Conservation (phyloP, 2,329 filamentous ascomycete species). For the Cryphonectria naterciae region DNA sequence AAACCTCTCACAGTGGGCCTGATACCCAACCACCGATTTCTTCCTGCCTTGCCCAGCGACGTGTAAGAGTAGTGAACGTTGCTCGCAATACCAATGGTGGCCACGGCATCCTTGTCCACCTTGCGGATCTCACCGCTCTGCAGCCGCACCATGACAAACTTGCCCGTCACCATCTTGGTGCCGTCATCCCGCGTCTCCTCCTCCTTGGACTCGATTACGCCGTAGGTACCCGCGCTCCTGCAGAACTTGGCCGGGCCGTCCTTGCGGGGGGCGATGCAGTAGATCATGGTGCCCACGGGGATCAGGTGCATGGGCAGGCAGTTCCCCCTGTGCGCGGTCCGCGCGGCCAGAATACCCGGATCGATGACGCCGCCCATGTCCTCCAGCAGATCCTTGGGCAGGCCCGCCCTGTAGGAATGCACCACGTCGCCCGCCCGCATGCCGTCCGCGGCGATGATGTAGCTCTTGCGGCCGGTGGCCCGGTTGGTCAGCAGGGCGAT, state of each 20-base stretch:
- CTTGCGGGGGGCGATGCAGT: constrained; percentile 79
- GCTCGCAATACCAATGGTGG: constrained; percentile 91
- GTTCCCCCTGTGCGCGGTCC: constrained; percentile 92
- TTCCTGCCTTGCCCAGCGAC: constrained; percentile 92
- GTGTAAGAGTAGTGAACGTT: constrained; percentile 90
- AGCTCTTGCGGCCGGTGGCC: constrained; percentile 75
- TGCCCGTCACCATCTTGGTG: constrained; percentile 66
- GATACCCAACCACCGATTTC: constrained; percentile 91
- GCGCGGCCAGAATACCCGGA: constrained; percentile 92
- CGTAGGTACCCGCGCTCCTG: constrained; percentile 91
- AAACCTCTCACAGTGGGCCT: constrained; percentile 94
- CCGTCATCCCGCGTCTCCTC: constrained; percentile 69
- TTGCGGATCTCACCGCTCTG: constrained; percentile 92
- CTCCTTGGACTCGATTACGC: constrained; percentile 86
- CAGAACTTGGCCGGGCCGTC: constrained; percentile 86
- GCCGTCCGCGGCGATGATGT: constrained; percentile 94
- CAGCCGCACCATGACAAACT: constrained; percentile 81
- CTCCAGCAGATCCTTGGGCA: constrained; percentile 82
- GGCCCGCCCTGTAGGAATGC: constrained; percentile 88
- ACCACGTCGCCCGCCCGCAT: constrained; percentile 89
- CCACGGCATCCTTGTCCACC: constrained; percentile 90
- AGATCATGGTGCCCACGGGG: constrained; percentile 89
- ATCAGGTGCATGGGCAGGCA: constrained; percentile 96
- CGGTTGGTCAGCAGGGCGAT: constrained; percentile 84
- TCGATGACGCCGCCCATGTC: constrained; percentile 94